Evolutionary conservation across 208 protist genomes (phyloP).

Genomic region (Balamuthia mandrillaris): DNA sequence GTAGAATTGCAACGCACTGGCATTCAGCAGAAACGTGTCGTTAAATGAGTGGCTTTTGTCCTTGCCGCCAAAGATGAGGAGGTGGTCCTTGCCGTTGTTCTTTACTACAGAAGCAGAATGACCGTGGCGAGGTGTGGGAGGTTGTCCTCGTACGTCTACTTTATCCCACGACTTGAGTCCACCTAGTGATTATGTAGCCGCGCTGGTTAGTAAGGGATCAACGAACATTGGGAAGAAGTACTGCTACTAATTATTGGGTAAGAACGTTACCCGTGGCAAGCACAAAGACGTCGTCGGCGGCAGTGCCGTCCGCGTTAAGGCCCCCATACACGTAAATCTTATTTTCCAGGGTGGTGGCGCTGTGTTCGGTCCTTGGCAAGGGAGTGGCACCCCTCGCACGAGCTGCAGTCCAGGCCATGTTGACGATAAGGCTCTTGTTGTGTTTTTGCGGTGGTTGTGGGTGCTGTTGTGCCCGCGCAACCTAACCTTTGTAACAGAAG

Average conservation of each 20-base stretch:
- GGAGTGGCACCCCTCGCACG: background rate
- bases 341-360: background rate
- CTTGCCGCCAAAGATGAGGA: slow-evolving; percentile 27
- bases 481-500: too few species aligned
- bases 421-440: too few species aligned
- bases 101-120: background rate
- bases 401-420: slow-evolving; percentile 1
- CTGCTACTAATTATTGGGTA: background rate
- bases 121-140: background rate
- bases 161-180: slow-evolving; percentile 7
- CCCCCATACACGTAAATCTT: slow-evolving; percentile 16
- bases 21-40: slow-evolving; percentile 6
- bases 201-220: too few species aligned
- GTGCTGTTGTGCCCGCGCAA: too few species aligned
- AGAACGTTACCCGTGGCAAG: background rate
- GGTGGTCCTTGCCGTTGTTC: slow-evolving; percentile 27
- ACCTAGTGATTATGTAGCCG: too few species aligned
- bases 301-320: background rate
- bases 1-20: background rate
- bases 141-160: background rate
- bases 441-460: too few species aligned
- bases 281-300: background rate
- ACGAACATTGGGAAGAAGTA: background rate
- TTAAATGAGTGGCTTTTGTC: slow-evolving; percentile 18
- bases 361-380: background rate